Evolutionary conservation across 108 stramenopile genomes (phyloP).

Genomic region (Cylindrotheca fusiformis): DNA sequence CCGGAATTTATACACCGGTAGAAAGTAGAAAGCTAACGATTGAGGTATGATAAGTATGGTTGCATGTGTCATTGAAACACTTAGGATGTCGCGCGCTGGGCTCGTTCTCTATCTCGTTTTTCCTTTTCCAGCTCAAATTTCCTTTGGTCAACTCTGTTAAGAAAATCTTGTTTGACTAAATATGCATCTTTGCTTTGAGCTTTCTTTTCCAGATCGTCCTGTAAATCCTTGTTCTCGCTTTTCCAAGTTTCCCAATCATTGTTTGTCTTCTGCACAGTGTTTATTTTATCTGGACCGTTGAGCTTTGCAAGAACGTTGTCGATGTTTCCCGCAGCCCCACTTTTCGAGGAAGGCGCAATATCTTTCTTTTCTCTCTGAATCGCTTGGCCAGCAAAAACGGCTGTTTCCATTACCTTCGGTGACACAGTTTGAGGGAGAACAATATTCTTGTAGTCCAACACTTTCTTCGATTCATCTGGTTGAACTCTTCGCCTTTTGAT

Average conservation of each 20-base stretch:
- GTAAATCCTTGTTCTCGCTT: slow-evolving; percentile 51
- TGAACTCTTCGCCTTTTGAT: background rate
- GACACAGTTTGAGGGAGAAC: background rate
- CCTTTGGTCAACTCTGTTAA: slow-evolving; percentile 77
- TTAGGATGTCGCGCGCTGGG: slow-evolving; percentile 34
- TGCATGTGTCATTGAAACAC: no score
- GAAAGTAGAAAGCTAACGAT: no score
- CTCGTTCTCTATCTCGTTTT: slow-evolving; percentile 69
- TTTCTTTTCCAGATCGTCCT: slow-evolving; percentile 75
- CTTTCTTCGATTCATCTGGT: background rate
- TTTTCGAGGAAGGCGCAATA: background rate
- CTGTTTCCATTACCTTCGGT: background rate
- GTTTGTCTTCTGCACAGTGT: slow-evolving; percentile 81
- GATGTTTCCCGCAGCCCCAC: slow-evolving; percentile 7
- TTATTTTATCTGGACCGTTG: slow-evolving; percentile 62
- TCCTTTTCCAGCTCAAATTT: slow-evolving; percentile 79
- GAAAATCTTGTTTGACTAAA: slow-evolving; percentile 86
- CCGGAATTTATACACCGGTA: no score
- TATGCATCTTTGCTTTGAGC: slow-evolving; percentile 82
- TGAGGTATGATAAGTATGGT: no score
- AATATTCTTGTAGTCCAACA: background rate
- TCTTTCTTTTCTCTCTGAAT: background rate
- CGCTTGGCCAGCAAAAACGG: background rate
- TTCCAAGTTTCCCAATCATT: slow-evolving; percentile 92
- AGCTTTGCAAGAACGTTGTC: slow-evolving; percentile 68